phyloP scores from a whole-genome alignment of 2,329 filamentous ascomycete species.

The Fusarium sp. region DNA sequence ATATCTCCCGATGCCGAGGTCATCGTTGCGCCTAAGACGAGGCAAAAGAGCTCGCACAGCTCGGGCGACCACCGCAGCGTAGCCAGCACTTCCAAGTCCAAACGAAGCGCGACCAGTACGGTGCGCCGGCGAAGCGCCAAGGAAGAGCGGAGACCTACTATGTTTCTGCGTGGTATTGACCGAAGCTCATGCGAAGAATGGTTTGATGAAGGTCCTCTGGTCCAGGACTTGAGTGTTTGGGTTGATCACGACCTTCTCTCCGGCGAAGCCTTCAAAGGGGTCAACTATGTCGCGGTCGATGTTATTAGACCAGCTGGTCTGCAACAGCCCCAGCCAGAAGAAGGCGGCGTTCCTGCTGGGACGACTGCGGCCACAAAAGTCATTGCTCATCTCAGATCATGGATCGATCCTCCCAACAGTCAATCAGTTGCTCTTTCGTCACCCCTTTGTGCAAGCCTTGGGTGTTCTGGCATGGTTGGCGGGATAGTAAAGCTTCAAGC shows the following conservation, averaged over 20 bases:
- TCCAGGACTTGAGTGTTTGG: conserved; percentile 78
- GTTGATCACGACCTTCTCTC: conserved; percentile 80
- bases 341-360: conserved; percentile 67
- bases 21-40: conserved; percentile 93
- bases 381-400: conserved; percentile 77
- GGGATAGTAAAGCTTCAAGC: conserved; percentile 88
- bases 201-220: conserved; percentile 75
- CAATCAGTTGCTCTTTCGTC: conserved; percentile 83
- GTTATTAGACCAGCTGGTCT: conserved; percentile 84
- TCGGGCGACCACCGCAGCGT: conserved; percentile 83
- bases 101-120: conserved; percentile 80
- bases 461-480: conserved; percentile 78
- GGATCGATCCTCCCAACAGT: conserved; percentile 88
- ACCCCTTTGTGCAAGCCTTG: conserved; percentile 77
- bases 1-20: conserved; percentile 95
- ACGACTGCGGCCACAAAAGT: conserved; percentile 62
- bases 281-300: conserved; percentile 83
- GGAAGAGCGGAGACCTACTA: conserved; percentile 71
- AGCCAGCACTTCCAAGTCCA: conserved; percentile 80
- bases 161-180: conserved; percentile 86
- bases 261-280: conserved; percentile 76
- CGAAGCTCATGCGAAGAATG: conserved; percentile 74
- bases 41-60: conserved; percentile 72
- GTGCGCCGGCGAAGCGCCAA: conserved; percentile 64
- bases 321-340: conserved; percentile 74